Evolutionary conservation across 2,329 filamentous ascomycete genomes (phyloP).

Genomic region (Phaeophleospora eucalypticola): DNA sequence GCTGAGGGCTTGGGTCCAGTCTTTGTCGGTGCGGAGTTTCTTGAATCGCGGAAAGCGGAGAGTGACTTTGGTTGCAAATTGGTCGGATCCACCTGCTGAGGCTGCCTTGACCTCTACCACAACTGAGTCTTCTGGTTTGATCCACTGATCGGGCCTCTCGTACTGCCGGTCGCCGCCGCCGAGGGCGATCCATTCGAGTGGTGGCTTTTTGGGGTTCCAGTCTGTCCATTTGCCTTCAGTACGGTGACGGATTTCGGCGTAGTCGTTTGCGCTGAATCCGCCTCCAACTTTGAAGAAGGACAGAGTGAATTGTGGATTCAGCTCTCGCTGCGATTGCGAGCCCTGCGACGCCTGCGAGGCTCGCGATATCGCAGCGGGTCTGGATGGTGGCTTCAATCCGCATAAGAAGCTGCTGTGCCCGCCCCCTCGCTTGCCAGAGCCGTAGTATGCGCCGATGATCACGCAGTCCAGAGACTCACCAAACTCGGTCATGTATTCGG

Average conservation of each 20-base stretch:
- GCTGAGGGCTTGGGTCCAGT: constrained; percentile 76
- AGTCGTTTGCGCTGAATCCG: constrained; percentile 80
- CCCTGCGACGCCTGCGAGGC: not conserved
- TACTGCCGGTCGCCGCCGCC: constrained; percentile 70
- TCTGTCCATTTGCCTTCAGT: constrained; percentile 89
- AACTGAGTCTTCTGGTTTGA: constrained; percentile 79
- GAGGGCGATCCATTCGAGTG: constrained; percentile 73
- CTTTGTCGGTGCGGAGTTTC: constrained; percentile 72
- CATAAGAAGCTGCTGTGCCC: constrained; percentile 84
- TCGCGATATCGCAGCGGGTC: not conserved
- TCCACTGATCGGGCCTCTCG: constrained; percentile 89
- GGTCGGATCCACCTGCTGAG: constrained; percentile 67
- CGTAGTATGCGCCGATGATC: constrained; percentile 88
- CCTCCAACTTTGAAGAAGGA: constrained; percentile 99
- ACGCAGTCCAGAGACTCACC: constrained; percentile 89
- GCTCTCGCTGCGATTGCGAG: not conserved
- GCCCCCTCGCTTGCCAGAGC: constrained; percentile 79
- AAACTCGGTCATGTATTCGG: constrained; percentile 96
- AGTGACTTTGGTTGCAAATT: constrained; percentile 72
- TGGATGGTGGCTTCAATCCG: constrained; percentile 52
- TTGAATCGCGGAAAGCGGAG: constrained; percentile 90
- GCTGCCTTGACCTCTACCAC: constrained; percentile 88
- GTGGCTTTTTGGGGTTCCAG: constrained; percentile 76
- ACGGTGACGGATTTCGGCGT: constrained; percentile 72
- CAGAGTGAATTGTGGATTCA: constrained; percentile 68